Base-by-base conservation (phyloP, 2,329 filamentous ascomycete species). In the Penicillium sp. region DNA sequence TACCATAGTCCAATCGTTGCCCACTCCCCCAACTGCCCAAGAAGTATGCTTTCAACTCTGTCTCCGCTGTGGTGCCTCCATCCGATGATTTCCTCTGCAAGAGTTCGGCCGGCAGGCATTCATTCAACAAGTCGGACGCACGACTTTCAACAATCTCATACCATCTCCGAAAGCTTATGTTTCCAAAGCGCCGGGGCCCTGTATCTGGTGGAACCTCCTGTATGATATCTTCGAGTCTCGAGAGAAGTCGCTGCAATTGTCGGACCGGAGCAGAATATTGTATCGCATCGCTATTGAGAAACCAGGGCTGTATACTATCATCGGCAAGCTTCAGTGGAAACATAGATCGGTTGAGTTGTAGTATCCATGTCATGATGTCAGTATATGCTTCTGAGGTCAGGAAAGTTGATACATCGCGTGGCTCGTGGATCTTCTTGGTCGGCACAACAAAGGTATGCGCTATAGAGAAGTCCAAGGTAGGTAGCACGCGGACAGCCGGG, bases 1-100 rank as follows among this genome's bases (percentile, higher is more conserved):
- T 97, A 1, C 94, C 94, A 68, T 97, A 99, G 74, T 99, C 94
- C 26, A 99, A 79, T 50, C 94, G 80, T 66, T 97, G 91, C 0
- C 90, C 74, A 68, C 91, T 97, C 3, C 94, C 94, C 74, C 96
- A 97, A 4, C 84, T 84, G 13, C 91, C 92, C 4, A 96, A 72
- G 1, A 99, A 81, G 70, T 99, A 99, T 39, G 84, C 81, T 53
- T 79, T 81, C 8, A 97, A 76, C 73, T 97, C 93, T 44, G 82
- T 81, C 61, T 80, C 78, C 5, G 84, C 82, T 1, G 79, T 76
- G 16, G 75, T 72, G 3, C 70, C 73, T 10, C 64, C 51, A 7
- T 63, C 61, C 3, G 66, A 54, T 16, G 63, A 66, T 6, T 52
- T 62, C 34, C 66, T 68, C 4, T 69, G 60, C 13, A 81, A 69